Conservation (phyloP, 1,284 basidiomycete genomes). For the Tylopilus orsonianus region DNA sequence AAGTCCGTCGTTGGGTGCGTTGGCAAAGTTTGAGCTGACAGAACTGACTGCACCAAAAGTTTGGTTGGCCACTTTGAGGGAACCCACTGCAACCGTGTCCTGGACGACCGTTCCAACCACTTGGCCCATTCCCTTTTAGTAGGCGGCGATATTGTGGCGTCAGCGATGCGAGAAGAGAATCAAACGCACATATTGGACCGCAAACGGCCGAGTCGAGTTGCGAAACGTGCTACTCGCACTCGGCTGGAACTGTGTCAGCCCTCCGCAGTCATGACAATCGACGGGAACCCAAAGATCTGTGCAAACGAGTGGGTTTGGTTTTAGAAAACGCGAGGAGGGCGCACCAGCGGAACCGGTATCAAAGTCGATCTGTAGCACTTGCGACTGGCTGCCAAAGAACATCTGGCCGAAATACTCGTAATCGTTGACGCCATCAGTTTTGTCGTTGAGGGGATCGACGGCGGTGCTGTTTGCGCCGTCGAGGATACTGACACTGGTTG, state of each 20-base stretch:
- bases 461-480: not conserved
- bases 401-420: constrained; percentile 52
- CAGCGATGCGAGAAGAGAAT: constrained; percentile 25
- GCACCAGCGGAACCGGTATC: constrained; percentile 56
- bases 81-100: constrained; percentile 50
- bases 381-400: constrained; percentile 47
- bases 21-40: constrained; percentile 35
- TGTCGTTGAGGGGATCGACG: constrained; percentile 19
- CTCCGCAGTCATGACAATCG: constrained; percentile 40
- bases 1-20: constrained; percentile 51
- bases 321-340: not conserved
- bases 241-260: constrained; percentile 38
- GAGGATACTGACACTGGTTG: not conserved
- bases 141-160: constrained; percentile 10
- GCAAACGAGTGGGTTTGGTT: not conserved
- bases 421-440: constrained; percentile 35
- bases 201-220: constrained; percentile 38
- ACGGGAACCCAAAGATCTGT: constrained; percentile 53
- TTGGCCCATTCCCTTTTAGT: constrained; percentile 46
- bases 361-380: constrained; percentile 48
- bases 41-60: constrained; percentile 45
- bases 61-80: constrained; percentile 45
- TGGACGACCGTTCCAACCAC: constrained; percentile 46
- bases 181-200: constrained; percentile 53
- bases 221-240: constrained; percentile 42